Evolutionary conservation across 768 basidiomycete species (phyloP), one percentile per base, ranked within the genome.

Genomic region (Chalciporus piperatus): DNA sequence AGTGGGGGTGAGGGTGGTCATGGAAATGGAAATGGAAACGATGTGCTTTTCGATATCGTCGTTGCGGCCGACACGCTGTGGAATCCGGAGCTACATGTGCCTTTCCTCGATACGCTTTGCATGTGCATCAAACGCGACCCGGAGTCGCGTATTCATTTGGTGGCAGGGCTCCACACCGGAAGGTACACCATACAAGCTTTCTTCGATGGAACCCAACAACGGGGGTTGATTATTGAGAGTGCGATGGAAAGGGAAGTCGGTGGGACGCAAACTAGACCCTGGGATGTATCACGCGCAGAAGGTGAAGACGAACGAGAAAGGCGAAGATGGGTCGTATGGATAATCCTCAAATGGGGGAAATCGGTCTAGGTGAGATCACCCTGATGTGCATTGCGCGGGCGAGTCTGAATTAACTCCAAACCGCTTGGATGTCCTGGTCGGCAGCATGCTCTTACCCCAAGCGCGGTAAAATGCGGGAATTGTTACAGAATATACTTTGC

Each of bases 1-100:
- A 13, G 17, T 16, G 20, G 30, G 2, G 19, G 17, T 8, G 35
- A 22, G 12, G 2, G 25, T 16, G 23, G 13, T n/a, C 35, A 17
- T 22, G 50, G 39, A 4, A 55, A 50, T 22, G 50, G 39, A 4
- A 55, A 50, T 32, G 40, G 39, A 10, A 47, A 48, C 8, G 65
- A 61, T 14, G 20, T 25, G 9, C 69, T 72, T 14, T 86, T 87
- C 63, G 87, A 91, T 59, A 52, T 87, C 37, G 70, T 91, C 28
- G 54, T 89, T 20, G 86, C 87, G 0, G 84, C 88, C 12, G 89
- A 91, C 61, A 89, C 87, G 27, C 69, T 92, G 1, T 91, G 88
- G 89, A 87, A 89, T 60, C 66, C 84, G 4, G 80, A 82, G 20
- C 56, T 77, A 3, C 88, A 90, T 57, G 55, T 44, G 0, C 56